phyloP scores from a whole-genome alignment of 2,329 filamentous ascomycete genomes.

The Cryphonectria radicalis region DNA sequence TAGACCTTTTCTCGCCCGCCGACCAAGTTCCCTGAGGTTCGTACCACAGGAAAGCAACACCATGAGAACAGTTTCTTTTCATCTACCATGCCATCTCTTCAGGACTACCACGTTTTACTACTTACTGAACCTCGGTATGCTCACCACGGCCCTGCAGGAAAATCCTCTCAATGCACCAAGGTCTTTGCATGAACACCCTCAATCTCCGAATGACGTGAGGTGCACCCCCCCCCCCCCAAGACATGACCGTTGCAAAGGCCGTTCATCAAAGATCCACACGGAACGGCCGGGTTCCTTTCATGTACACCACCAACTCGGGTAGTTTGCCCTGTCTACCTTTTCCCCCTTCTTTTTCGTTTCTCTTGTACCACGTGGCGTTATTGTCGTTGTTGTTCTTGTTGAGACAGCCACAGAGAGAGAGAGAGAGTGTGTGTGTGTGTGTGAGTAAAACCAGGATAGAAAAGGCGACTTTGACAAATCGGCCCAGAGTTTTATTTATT shows the following conservation, averaged over 20 bases:
- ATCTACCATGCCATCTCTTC: background rate
- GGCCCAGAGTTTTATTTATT: background rate
- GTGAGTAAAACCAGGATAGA: background rate
- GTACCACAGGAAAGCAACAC: conserved; percentile 8
- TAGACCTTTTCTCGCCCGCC: background rate
- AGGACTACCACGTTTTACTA: background rate
- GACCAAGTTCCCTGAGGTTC: background rate
- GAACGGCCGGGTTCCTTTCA: background rate
- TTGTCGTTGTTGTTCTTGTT: background rate
- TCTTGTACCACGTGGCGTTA: background rate
- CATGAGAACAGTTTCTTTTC: background rate
- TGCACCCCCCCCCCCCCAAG: background rate
- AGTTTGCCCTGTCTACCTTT: background rate
- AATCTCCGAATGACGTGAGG: background rate
- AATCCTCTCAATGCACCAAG: background rate
- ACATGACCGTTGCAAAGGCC: background rate
- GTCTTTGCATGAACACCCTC: conserved; percentile 5
- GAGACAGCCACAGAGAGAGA: background rate
- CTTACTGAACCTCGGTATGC: background rate
- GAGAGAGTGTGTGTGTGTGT: no score
- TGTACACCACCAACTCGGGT: background rate
- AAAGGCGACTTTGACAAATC: background rate
- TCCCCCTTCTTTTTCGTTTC: background rate
- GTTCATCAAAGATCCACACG: background rate
- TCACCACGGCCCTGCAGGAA: background rate